Percentiles rank a stretch among this genome's conserved stretches.
Conservation (phyloP, 768 basidiomycete genomes). For the Tylopilus cervinicoccineus region DNA sequence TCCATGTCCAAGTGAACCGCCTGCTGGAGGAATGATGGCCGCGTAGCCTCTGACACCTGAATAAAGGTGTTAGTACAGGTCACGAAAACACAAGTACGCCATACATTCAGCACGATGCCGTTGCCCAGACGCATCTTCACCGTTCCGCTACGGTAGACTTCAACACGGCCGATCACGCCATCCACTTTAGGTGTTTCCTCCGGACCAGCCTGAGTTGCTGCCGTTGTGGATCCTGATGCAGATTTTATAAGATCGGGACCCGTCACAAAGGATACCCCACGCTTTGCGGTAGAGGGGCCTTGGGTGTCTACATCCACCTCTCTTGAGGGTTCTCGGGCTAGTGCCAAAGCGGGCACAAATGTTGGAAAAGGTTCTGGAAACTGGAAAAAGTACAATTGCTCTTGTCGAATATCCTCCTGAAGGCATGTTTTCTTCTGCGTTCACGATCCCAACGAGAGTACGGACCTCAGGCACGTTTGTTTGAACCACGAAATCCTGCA, state of each 20-base stretch:
- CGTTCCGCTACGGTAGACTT: constrained; percentile 79
- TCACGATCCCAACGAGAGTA: neutral
- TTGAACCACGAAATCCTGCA: constrained; percentile 59
- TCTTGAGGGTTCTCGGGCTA: constrained; percentile 26
- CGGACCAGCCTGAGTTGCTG: constrained; percentile 15
- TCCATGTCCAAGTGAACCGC: constrained; percentile 67
- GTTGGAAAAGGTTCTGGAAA: constrained; percentile 84
- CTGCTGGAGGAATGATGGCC: constrained; percentile 86
- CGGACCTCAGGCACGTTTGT: constrained; percentile 38
- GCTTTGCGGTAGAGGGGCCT: constrained; percentile 34
- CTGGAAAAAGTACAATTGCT: constrained; percentile 83
- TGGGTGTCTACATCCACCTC: constrained; percentile 34
- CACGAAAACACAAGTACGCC: neutral
- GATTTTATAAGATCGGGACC: constrained; percentile 51
- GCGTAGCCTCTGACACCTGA: constrained; percentile 78
- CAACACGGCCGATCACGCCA: constrained; percentile 79
- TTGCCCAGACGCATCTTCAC: constrained; percentile 84
- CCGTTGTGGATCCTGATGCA: constrained; percentile 20
- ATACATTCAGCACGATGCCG: constrained; percentile 79
- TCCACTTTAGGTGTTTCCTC: constrained; percentile 46
- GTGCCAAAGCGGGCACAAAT: constrained; percentile 44
- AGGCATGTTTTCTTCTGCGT: neutral
- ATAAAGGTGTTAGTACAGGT: neutral
- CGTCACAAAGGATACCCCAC: constrained; percentile 56
- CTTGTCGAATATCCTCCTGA: constrained; percentile 53